Evolutionary conservation across 73 alveolate genomes (phyloP).

Genomic region (Paramecium octaurelia): DNA sequence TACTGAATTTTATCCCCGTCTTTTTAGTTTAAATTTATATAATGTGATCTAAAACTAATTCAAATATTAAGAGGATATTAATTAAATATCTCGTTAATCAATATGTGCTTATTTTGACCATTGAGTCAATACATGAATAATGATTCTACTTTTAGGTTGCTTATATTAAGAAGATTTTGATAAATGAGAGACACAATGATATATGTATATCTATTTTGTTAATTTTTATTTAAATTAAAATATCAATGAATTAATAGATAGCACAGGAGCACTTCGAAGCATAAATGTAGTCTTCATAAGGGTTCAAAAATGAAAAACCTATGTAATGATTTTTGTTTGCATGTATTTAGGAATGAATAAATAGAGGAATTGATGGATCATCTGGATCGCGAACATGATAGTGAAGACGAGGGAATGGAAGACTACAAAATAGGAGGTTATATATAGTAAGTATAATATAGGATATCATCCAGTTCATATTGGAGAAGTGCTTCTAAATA

Average conservation of each 20-base stretch:
- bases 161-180: neutral
- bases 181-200: neutral
- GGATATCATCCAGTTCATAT: slow-evolving; percentile 99
- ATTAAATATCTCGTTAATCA: neutral
- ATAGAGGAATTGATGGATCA: slow-evolving; percentile 55
- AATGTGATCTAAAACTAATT: too few species aligned
- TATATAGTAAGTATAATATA: neutral
- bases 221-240: neutral
- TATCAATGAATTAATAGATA: neutral
- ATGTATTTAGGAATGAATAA: neutral
- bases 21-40: neutral
- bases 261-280: neutral
- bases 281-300: neutral
- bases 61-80: neutral
- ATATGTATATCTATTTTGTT: neutral
- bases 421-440: slow-evolving; percentile 93
- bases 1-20: neutral
- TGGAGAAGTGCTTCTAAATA: slow-evolving; percentile 92
- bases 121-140: neutral
- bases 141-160: neutral
- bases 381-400: slow-evolving; percentile 59
- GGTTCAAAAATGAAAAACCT: neutral
- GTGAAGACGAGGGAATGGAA: slow-evolving; percentile 94
- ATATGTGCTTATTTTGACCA: neutral
- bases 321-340: neutral